Base-by-base conservation (phyloP, 2,329 filamentous ascomycete genomes). In the Pseudogymnoascus sp. region DNA sequence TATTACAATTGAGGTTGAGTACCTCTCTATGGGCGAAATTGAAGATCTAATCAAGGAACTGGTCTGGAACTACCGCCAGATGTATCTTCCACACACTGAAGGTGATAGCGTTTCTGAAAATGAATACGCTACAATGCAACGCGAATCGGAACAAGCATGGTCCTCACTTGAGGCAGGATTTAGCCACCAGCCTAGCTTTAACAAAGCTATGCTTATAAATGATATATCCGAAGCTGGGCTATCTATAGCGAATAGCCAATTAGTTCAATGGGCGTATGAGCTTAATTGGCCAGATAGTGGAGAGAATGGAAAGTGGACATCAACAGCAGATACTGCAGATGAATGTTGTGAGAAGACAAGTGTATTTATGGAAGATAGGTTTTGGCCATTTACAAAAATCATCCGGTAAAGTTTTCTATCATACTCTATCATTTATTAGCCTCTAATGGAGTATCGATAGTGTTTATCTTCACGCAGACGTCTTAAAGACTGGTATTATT, bases 111-210 rank as follows among this genome's bases (percentile, higher is more conserved):
- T 67, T 1, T 63, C 67, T 3, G 64, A 64, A 8, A 65, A 68
- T 8, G 71, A 74, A 3, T 74, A 74, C 60, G 65, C 61, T 28
- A 64, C 64, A 3, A 71, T 68, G 21, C 65, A 69, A 62, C 62
- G 67, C 21, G 69, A 74, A 62, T 75, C 74, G 0, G 69, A 68
- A n/a, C 65, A 83, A 75, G 69, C 81, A 72, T 64, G 79, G 78
- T 69, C 70, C 69, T 67, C 77, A 67, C 61, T 77, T 25, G 60
- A 73, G 62, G 68, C 76, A 59, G 70, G 76, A 59, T 72, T 76
- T 65, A 64, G 67, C 7, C 72, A 75, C 61, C 65, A 72, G 21
- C 36, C 49, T 6, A 60, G 64, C 2, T 73, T 75, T 59, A 72
- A 59, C 11, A 64, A 68, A 36, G 43, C 62, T 0, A 28, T 28